Evolutionary conservation across 768 basidiomycete species (phyloP).

Genomic region (Rickenella mellea): DNA sequence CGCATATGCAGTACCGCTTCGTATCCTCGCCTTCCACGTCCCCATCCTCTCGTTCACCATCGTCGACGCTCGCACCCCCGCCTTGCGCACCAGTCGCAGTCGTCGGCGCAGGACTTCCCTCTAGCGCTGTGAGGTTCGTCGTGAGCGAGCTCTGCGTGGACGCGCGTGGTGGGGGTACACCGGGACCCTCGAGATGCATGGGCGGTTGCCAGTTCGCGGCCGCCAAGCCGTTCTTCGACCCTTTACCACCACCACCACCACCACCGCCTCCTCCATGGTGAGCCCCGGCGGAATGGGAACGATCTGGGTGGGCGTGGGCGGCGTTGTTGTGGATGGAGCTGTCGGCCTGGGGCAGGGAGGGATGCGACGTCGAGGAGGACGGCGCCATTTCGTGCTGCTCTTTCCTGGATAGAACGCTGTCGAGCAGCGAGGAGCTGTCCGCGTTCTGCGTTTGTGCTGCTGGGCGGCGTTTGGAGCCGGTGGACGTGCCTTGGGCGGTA

Average conservation of each 20-base stretch:
- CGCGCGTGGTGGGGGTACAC: slow-evolving; percentile 23
- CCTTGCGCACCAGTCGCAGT: slow-evolving; percentile 25
- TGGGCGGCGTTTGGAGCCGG: slow-evolving; percentile 32
- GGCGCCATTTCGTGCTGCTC: slow-evolving; percentile 42
- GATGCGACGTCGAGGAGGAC: slow-evolving; percentile 37
- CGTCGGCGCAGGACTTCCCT: slow-evolving; percentile 22
- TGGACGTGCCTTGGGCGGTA: slow-evolving; percentile 24
- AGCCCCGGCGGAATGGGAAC: slow-evolving; percentile 7
- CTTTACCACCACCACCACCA: not conserved
- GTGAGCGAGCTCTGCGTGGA: slow-evolving; percentile 20
- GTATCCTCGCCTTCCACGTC: slow-evolving; percentile 53
- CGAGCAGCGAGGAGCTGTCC: slow-evolving; percentile 13
- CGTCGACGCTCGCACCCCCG: slow-evolving; percentile 32
- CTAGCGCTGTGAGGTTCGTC: slow-evolving; percentile 11
- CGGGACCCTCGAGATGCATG: slow-evolving; percentile 26
- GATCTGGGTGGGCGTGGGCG: slow-evolving; percentile 9
- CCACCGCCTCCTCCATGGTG: not conserved
- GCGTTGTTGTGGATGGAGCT: slow-evolving; percentile 21
- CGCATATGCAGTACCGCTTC: slow-evolving; percentile 77
- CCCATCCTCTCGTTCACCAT: slow-evolving; percentile 33
- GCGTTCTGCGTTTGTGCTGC: slow-evolving; percentile 29
- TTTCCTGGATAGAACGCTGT: slow-evolving; percentile 18
- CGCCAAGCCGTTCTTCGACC: slow-evolving; percentile 4
- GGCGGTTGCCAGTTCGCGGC: slow-evolving; percentile 10
- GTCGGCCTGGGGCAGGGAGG: slow-evolving; percentile 40